Evolutionary conservation across 2,329 filamentous ascomycete species (phyloP).

Genomic region (Dothideomycetes sp.): DNA sequence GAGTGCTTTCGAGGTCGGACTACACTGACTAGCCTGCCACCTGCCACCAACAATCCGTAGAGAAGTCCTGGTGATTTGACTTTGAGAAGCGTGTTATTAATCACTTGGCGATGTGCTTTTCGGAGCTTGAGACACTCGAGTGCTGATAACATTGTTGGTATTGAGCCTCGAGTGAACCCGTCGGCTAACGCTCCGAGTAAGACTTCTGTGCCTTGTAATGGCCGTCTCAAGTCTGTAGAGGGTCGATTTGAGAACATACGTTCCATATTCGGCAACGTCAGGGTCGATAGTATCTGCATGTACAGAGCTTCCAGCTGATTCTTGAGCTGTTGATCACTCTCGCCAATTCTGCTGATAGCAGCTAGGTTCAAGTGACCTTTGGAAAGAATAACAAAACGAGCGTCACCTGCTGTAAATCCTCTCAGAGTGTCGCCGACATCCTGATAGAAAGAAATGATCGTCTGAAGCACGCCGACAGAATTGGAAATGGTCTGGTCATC

Average conservation of each 20-base stretch:
- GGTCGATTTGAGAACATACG: conserved; percentile 83
- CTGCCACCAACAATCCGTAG: conserved; percentile 88
- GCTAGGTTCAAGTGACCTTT: conserved; percentile 87
- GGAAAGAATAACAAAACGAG: conserved; percentile 76
- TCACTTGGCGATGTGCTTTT: conserved; percentile 74
- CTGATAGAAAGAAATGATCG: conserved; percentile 95
- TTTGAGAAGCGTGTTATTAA: conserved; percentile 81
- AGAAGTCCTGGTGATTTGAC: conserved; percentile 68
- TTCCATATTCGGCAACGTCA: conserved; percentile 78
- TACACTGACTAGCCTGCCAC: conserved; percentile 87
- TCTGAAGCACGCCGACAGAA: conserved; percentile 91
- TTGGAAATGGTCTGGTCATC: conserved; percentile 83
- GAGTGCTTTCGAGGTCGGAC: conserved; percentile 91
- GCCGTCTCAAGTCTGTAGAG: conserved; percentile 85
- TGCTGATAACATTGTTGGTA: conserved; percentile 77
- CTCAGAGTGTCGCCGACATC: conserved; percentile 65
- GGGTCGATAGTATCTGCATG: conserved; percentile 93
- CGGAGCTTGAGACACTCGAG: conserved; percentile 88
- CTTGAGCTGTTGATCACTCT: conserved; percentile 81
- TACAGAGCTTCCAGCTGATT: conserved; percentile 88
- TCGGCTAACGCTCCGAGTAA: conserved; percentile 87
- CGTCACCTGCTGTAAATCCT: conserved; percentile 77
- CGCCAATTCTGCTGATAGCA: conserved; percentile 82
- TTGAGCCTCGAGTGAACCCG: conserved; percentile 86
- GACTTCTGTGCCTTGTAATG: conserved; percentile 82